Evolutionary conservation across 768 basidiomycete species (phyloP), one percentile per base, ranked within the genome.

Genomic region (Gautieria morchelliformis): DNA sequence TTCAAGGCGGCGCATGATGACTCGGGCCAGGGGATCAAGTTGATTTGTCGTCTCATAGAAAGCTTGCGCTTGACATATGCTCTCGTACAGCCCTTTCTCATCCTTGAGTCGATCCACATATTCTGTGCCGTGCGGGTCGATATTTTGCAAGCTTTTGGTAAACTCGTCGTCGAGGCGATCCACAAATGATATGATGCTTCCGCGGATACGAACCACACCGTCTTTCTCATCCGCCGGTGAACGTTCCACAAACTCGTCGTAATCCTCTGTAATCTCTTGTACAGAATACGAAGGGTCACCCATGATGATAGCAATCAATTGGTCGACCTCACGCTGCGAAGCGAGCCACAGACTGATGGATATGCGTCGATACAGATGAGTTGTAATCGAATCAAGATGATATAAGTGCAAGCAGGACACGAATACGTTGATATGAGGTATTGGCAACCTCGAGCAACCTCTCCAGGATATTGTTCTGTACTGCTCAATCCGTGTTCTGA

Each of bases 101-200:
- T 98, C 93, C 72, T 93, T 93, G 58, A 99, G 75, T 49, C 96
- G 82, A 67, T 97, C 96, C 45, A 99, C 88, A 67, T 99, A 99
- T 70, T 99, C 96, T n/a, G 89, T 92, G 2, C 96, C 93, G 68
- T 99, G 96, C 8, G 96, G 95, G 65, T 99, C 96, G 61, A 96
- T 93, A 66, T 97, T 93, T 80, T 98, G 96, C 35, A 99, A 72
- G 65, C 91, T 93, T 67, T 89, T 89, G 45, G 93, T 97, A 69
- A 99, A 99, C 72, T 99, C 96, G 64, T 98, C 96, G 68, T 98
- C 96, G 48, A 99, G 73, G 53, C 94, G 85, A 69, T 99, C 96
- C 48, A 99, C 82, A 63, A 96, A 91, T 67, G 90, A 91, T 71
- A 98, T 95, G 69, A 99, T 83, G 67, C 89, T 95, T 44, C 96